Evolutionary conservation across 306 rosid genomes (phyloP), one percentile per base, ranked within the genome.

Genomic region (Cucumis cinereus): DNA sequence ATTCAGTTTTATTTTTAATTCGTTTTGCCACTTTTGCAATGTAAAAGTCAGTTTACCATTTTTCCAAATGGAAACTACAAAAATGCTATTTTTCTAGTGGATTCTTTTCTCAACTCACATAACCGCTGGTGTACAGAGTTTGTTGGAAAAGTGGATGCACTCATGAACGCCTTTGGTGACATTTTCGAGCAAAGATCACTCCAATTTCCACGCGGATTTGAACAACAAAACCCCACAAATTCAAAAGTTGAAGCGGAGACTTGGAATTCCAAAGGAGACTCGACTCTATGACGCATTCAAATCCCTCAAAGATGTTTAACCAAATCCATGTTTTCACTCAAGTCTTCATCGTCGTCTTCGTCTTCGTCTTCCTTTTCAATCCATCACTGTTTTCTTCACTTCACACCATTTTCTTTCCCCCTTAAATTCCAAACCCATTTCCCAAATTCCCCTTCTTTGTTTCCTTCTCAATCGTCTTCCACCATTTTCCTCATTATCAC

Each of bases 171-270:
- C 8, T 58, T 56, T 56, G 5, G 67, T 60, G 67, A 28, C 41
- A 28, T 28, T 2, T 60, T 7, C n/a, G 41, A 33, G 70, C 70
- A 62, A 35, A 33, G 8, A 14, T 6, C 12, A 17, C 13, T 62
- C 23, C 13, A 62, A 33, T 62, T 62, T 62, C 70, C 45, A 62
- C 70, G 70, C 70, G 45, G 45, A 10, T 62, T 62, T 35, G 70
- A 62, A 62, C 33, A 19, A 0, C 23, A 17, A 62, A 16, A 58
- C 63, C 63, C 63, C 33, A 23, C 35, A 58, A 23, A 16, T 52
- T 35, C 43, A 62, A 33, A 62, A 10, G 70, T 62, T 62, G 70
- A 64, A 67, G 28, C 54, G 74, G 10, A 68, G 74, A 68, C 74
- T 23, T n/a, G 20, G 35, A 40, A 66, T 10, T 66, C 17, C 2